Evolutionary conservation across 2,329 filamentous ascomycete genomes (phyloP), one percentile per base, ranked within the genome.

Genomic region (Colletotrichum sp.): DNA sequence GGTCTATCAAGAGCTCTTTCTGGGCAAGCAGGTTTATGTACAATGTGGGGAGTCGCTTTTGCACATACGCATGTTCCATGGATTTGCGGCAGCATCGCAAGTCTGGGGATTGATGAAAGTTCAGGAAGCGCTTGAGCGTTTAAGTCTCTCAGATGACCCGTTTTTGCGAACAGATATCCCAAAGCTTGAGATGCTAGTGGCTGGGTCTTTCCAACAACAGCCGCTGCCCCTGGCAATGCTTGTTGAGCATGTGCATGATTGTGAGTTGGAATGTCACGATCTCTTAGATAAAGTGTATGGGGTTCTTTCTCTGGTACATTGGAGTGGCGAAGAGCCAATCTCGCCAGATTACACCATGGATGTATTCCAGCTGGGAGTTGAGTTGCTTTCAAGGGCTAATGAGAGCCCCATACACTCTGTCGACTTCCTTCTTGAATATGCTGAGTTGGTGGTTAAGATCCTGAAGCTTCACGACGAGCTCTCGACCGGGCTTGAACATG

Each of bases 191-290:
- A 24, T 59, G 13, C 21, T 59, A 10, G 55, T 28, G 16, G 55
- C 55, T 18, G 55, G 55, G 0, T 59, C 24, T 18, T 59, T 59
- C 24, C 21, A 59, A 16, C 21, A 26, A 28, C 13, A 28, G 24
- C 4, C 3, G 1, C 0, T 59, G 8, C 8, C 21, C 7, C 24
- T 59, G 2, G 8, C 1, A 7, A 16, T 18, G 13, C 55, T 59
- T 1, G 12, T 59, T 59, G 24, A 16, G 16, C 21, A 59, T 26
- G 55, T 59, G 2, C 9, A 24, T 59, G 16, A 59, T 59, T 21
- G n/a, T 21, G 10, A 21, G 2, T 6, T 59, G 55, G 55, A 18
- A 12, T 59, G 55, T 8, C 24, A 59, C 8, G 26, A 59, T 21
- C 8, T 9, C 8, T 28, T 59, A 28, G 55, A 59, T 4, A 59